phyloP scores from a whole-genome alignment of 352 stramenopile species.

The Elongisporangium prolatum region DNA sequence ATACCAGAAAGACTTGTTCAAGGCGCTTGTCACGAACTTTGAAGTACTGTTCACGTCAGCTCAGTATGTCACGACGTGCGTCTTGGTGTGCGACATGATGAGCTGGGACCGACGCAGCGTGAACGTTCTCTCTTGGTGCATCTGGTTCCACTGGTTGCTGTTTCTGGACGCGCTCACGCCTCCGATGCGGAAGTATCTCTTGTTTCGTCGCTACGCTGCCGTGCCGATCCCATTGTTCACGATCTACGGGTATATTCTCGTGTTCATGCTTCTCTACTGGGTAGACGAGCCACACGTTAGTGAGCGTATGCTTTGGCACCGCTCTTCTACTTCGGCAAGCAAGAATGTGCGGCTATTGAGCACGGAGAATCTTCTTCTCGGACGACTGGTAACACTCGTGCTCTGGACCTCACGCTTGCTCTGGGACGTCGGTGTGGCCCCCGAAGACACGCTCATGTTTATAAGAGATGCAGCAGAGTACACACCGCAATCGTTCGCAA shows the following conservation, averaged over 20 bases:
- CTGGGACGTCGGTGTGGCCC: conserved; percentile 21
- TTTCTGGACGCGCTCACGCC: conserved; percentile 29
- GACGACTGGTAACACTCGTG: conserved; percentile 18
- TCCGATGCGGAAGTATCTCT: conserved; percentile 12
- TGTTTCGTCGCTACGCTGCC: conserved; percentile 16
- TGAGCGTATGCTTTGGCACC: conserved; percentile 4
- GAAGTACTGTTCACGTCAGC: conserved; percentile 22
- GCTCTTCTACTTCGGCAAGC: not conserved
- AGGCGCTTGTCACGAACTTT: conserved; percentile 12
- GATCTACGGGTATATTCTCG: conserved; percentile 15
- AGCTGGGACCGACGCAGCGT: conserved; percentile 23
- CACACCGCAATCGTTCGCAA: not conserved
- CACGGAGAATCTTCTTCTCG: conserved; percentile 13
- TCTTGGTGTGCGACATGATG: conserved; percentile 18
- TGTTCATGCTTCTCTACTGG: conserved; percentile 20
- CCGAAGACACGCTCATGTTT: conserved; percentile 22
- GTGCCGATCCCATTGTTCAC: conserved; percentile 13
- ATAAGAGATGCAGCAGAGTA: conserved; percentile 22
- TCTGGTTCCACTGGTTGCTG: conserved; percentile 32
- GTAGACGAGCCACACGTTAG: conserved; percentile 10
- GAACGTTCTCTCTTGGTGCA: conserved; percentile 22
- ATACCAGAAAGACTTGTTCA: conserved; percentile 13
- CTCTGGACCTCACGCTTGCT: conserved; percentile 23
- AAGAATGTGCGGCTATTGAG: not conserved
- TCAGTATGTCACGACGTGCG: conserved; percentile 6